Evolutionary conservation across 1,284 basidiomycete genomes (phyloP).

Genomic region (Wolfiporia cocos): DNA sequence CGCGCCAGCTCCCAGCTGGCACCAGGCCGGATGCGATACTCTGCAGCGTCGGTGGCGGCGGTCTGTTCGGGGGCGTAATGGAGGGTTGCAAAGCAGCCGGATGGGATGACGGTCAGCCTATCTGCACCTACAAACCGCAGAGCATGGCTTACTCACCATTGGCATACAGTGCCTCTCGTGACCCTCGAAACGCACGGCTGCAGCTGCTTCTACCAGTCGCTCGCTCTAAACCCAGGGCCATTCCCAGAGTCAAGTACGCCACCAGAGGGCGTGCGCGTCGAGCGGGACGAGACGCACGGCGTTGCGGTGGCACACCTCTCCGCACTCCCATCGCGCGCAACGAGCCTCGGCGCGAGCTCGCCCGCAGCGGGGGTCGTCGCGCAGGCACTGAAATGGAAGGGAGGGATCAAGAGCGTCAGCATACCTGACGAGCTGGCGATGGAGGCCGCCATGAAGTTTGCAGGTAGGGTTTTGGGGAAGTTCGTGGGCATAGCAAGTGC

Average conservation of each 20-base stretch:
- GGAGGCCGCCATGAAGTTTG: constrained; percentile 47
- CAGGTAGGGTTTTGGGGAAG: too few relatives aligned
- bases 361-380: constrained; percentile 54
- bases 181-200: constrained; percentile 65
- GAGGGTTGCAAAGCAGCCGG: constrained; percentile 51
- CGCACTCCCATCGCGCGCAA: constrained; percentile 54
- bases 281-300: constrained; percentile 33
- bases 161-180: constrained; percentile 49
- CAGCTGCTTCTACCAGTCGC: constrained; percentile 67
- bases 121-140: too few relatives aligned
- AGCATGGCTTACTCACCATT: background rate
- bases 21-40: constrained; percentile 63
- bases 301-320: constrained; percentile 51
- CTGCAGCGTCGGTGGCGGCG: constrained; percentile 72
- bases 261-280: constrained; percentile 26
- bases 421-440: constrained; percentile 66
- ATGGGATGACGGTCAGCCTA: constrained; percentile 57
- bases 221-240: constrained; percentile 46
- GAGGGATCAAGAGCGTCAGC: constrained; percentile 48
- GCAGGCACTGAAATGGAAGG: constrained; percentile 53
- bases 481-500: background rate
- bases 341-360: constrained; percentile 64
- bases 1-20: constrained; percentile 36
- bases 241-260: constrained; percentile 18
- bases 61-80: constrained; percentile 63